Evolutionary conservation across 2,329 filamentous ascomycete genomes (phyloP), one percentile per base, ranked within the genome.

Genomic region (Dactylellina cionopaga): DNA sequence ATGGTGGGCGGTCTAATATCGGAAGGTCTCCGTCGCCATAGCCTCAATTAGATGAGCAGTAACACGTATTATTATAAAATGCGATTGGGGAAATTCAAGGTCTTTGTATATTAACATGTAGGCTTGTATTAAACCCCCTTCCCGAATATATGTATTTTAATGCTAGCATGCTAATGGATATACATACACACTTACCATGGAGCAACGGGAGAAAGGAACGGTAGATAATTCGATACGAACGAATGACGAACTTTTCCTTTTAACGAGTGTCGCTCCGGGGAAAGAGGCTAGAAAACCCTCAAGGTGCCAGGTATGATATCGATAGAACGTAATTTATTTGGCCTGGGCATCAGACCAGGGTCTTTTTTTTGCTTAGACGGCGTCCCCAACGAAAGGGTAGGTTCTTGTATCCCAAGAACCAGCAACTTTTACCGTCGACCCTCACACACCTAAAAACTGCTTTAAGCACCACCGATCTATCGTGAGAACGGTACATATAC

Each of bases 251-350:
- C 39, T 3, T 19, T 19, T 17, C 9, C 22, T 7, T 7, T 39
- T 9, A 39, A 39, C 35, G 35, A 39, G 15, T n/a, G 5, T n/a
- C 7, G 7, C 13, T 17, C 29, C 10, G 47, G 47, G 47, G 29
- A 52, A 52, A 52, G 47, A 52, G 47, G 47, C 47, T 52, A 56
- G 41, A 56, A 56, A 56, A n/a, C 10, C 47, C 47, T 52, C 47
- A 52, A 11, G 24, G 24, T 13, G 13, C 47, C 33, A 11, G 24
- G 24, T 13, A 9, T 9, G 5, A 10, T 24, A 10, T 10, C 17
- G 29, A 52, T 17, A 15, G 13, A n/a, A 25, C 22, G 35, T 25
- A 55, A 55, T 55, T 39, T 39, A 55, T 55, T 55, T 24, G 3
- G 33, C 19, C 51, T 24, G 31, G 51, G 29, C 31, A 55, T 39